Conservation (phyloP, 108 stramenopile genomes). For the Skeletonema menzelii region DNA sequence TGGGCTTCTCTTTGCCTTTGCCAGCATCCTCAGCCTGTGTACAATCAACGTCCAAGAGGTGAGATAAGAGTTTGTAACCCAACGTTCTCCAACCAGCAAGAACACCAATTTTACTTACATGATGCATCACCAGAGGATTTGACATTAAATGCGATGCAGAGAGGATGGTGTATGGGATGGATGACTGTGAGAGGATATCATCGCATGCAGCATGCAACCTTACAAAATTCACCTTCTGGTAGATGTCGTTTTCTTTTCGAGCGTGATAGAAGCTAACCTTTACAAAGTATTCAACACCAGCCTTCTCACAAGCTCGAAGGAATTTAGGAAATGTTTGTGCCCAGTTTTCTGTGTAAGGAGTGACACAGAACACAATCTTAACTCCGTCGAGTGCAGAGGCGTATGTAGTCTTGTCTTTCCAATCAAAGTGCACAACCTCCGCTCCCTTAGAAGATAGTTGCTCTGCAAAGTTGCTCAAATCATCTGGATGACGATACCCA, state of each 20-base stretch:
- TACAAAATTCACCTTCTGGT: slow-evolving; percentile 44
- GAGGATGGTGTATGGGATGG: slow-evolving; percentile 54
- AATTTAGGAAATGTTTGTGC: slow-evolving; percentile 43
- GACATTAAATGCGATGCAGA: slow-evolving; percentile 53
- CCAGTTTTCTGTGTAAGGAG: slow-evolving; percentile 45
- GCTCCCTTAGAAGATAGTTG: slow-evolving; percentile 40
- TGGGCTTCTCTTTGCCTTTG: slow-evolving; percentile 24
- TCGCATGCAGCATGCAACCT: slow-evolving; percentile 48
- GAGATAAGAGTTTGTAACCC: slow-evolving; percentile 1
- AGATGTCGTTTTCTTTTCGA: slow-evolving; percentile 10
- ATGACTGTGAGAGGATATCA: slow-evolving; percentile 34
- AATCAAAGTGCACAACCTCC: slow-evolving; percentile 55
- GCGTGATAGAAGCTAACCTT: slow-evolving; percentile 54
- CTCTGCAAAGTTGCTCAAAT: slow-evolving; percentile 6
- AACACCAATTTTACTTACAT: not conserved
- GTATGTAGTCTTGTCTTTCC: slow-evolving; percentile 35
- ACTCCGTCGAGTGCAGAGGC: slow-evolving; percentile 40
- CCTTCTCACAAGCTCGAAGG: slow-evolving; percentile 39
- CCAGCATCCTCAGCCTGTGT: not conserved
- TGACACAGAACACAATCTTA: slow-evolving; percentile 54
- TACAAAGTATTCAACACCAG: slow-evolving; percentile 56
- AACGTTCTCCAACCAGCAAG: slow-evolving; percentile 28
- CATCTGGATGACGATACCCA: slow-evolving; percentile 36
- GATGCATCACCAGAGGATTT: slow-evolving; percentile 31
- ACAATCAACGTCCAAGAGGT: not conserved